A percentile compares a stretch with the other conserved stretches of the same genome.
Evolutionary conservation across 2,329 filamentous ascomycete genomes (phyloP).

Genomic region (Shiraia sp.): DNA sequence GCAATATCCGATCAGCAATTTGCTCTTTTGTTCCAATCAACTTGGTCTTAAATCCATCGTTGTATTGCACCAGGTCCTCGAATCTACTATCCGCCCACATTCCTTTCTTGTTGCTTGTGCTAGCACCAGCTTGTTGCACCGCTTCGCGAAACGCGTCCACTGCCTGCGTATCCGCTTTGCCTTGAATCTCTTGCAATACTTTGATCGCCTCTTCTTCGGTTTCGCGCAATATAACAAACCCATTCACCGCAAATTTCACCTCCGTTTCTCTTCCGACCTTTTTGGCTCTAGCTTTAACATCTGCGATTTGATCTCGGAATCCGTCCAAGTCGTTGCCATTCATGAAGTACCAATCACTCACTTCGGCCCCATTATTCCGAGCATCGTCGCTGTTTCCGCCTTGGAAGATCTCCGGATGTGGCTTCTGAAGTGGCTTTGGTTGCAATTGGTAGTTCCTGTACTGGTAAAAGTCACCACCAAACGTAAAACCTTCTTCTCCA

Average conservation of each 20-base stretch:
- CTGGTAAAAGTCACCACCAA: conserved; percentile 57
- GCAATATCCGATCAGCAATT: conserved; percentile 54
- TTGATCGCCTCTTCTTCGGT: conserved; percentile 56
- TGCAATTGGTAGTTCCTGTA: conserved; percentile 56
- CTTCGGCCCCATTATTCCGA: conserved; percentile 53
- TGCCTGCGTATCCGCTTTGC: conserved; percentile 56
- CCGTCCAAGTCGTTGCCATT: conserved; percentile 60
- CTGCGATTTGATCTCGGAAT: conserved; percentile 55
- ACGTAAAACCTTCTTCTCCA: conserved; percentile 52
- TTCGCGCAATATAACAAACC: conserved; percentile 55
- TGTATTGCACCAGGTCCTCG: conserved; percentile 59
- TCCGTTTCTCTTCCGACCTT: conserved; percentile 50
- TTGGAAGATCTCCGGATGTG: conserved; percentile 58
- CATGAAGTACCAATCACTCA: conserved; percentile 60
- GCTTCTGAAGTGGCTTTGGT: conserved; percentile 56
- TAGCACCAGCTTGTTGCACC: conserved; percentile 56
- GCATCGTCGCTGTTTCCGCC: conserved; percentile 58
- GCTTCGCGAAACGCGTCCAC: conserved; percentile 55
- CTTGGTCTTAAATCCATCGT: conserved; percentile 61
- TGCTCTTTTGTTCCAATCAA: conserved; percentile 58
- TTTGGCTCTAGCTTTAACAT: conserved; percentile 53
- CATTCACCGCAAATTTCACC: conserved; percentile 56
- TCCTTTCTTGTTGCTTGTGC: conserved; percentile 53
- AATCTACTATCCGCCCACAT: conserved; percentile 60
- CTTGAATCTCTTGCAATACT: conserved; percentile 57